These are phyloP conservation scores for Fusarium irregulare DNA, from an alignment of 2,329 filamentous ascomycete genomes.

Conservation along the genomic window DNA sequence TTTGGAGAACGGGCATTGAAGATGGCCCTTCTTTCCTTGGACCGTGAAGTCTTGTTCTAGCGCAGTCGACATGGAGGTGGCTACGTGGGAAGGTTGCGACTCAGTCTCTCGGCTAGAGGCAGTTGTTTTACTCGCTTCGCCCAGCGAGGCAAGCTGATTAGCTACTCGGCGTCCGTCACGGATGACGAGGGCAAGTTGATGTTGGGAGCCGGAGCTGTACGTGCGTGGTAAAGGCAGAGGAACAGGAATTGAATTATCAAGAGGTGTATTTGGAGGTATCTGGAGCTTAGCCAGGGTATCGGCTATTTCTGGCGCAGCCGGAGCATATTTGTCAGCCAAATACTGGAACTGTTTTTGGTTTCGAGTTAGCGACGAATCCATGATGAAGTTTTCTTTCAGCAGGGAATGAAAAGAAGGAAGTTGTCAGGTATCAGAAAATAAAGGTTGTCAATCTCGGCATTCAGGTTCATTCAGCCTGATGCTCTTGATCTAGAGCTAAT, in stretches of 20 bases:
- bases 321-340: constrained; percentile 75
- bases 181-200: constrained; percentile 72
- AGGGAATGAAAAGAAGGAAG: constrained; percentile 8
- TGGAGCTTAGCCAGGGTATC: constrained; percentile 75
- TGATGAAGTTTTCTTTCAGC: constrained; percentile 5
- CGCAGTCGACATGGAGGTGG: constrained; percentile 71
- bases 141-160: constrained; percentile 61
- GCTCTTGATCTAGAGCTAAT: constrained; percentile 90
- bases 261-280: constrained; percentile 65
- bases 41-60: constrained; percentile 94
- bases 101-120: constrained; percentile 61
- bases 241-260: constrained; percentile 62
- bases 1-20: constrained; percentile 83
- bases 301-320: constrained; percentile 72
- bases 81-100: constrained; percentile 58
- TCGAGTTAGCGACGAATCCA: constrained; percentile 41
- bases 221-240: constrained; percentile 67
- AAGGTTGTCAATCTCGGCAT: constrained; percentile 69
- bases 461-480: constrained; percentile 60
- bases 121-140: constrained; percentile 63
- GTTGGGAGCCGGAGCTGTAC: constrained; percentile 54
- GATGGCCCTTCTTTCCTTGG: constrained; percentile 79
- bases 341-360: constrained; percentile 66
- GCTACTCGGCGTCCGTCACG: constrained; percentile 72
- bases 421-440: constrained; percentile 55